phyloP scores from a whole-genome alignment of 139 green algal genomes.

The Gonium pectorale region DNA sequence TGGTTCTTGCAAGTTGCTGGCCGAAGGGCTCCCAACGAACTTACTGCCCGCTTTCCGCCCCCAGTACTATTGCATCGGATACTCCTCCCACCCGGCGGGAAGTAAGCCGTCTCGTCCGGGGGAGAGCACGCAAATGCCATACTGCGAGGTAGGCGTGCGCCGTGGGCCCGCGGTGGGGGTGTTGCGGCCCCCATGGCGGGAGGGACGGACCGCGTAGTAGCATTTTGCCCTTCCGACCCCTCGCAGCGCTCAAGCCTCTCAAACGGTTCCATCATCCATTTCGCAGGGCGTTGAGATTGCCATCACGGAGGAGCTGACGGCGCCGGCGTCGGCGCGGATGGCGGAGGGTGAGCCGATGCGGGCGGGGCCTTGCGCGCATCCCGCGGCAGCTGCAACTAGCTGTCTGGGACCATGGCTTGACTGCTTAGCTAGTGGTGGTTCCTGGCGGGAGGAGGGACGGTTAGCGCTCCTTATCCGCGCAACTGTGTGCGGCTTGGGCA shows the following conservation, averaged over 20 bases:
- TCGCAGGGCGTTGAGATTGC: constrained; percentile 27
- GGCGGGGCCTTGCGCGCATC: neutral
- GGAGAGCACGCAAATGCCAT: constrained; percentile 9
- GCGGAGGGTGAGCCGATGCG: neutral
- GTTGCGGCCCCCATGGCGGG: neutral
- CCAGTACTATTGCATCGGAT: constrained; percentile 33
- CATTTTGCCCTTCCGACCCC: neutral
- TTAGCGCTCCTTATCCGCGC: neutral
- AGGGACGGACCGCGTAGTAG: neutral
- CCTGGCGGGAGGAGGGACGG: neutral
- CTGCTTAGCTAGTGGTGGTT: neutral
- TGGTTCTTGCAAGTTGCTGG: no score
- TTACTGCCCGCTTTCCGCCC: neutral
- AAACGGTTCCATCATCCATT: neutral
- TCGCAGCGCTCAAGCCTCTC: neutral
- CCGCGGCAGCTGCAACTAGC: neutral
- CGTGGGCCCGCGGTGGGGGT: neutral
- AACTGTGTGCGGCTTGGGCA: neutral
- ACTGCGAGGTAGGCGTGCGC: constrained; percentile 19
- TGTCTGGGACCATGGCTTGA: neutral
- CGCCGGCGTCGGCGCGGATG: neutral
- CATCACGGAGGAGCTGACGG: constrained; percentile 18
- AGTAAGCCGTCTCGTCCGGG: neutral
- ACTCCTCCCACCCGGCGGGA: constrained; percentile 5
- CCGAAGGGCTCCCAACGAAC: no score